Evolutionary conservation across 352 stramenopile genomes (phyloP).

Genomic region (Lagenidium giganteum): DNA sequence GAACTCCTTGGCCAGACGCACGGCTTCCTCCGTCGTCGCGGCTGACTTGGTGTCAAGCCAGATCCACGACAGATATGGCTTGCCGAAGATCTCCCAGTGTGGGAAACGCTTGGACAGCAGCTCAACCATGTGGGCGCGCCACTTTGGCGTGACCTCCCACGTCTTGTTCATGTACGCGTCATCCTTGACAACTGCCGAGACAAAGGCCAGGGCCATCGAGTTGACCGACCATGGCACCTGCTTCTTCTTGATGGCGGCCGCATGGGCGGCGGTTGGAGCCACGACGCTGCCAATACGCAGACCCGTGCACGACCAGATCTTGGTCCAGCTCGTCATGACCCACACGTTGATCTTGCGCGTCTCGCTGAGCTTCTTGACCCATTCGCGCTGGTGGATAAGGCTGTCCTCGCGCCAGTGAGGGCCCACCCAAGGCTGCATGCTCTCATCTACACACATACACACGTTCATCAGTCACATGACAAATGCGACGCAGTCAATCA

Average conservation of each 20-base stretch:
- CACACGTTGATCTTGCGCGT: conserved; percentile 83
- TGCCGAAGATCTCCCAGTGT: conserved; percentile 60
- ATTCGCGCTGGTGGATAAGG: conserved; percentile 85
- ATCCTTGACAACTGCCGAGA: conserved; percentile 80
- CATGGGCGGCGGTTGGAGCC: conserved; percentile 69
- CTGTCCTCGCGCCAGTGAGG: conserved; percentile 80
- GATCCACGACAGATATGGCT: conserved; percentile 82
- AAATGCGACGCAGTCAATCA: background rate
- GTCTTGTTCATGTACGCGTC: conserved; percentile 74
- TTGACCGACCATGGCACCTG: conserved; percentile 91
- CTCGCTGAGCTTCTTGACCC: conserved; percentile 66
- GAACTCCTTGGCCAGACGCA: conserved; percentile 71
- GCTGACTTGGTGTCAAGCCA: conserved; percentile 84
- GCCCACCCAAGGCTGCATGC: conserved; percentile 89
- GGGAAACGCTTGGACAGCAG: conserved; percentile 57
- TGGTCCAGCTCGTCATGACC: conserved; percentile 91
- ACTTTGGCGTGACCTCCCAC: conserved; percentile 79
- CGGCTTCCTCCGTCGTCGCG: conserved; percentile 44
- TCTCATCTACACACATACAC: conserved; percentile 53
- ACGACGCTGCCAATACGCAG: conserved; percentile 86
- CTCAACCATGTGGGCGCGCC: conserved; percentile 57
- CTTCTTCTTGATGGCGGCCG: conserved; percentile 84
- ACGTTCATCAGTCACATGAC: background rate
- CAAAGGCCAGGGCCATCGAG: conserved; percentile 84
- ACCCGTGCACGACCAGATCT: conserved; percentile 91